Conservation (phyloP, 371 early-diverging fungal species). For the Mucor velutinosus region DNA sequence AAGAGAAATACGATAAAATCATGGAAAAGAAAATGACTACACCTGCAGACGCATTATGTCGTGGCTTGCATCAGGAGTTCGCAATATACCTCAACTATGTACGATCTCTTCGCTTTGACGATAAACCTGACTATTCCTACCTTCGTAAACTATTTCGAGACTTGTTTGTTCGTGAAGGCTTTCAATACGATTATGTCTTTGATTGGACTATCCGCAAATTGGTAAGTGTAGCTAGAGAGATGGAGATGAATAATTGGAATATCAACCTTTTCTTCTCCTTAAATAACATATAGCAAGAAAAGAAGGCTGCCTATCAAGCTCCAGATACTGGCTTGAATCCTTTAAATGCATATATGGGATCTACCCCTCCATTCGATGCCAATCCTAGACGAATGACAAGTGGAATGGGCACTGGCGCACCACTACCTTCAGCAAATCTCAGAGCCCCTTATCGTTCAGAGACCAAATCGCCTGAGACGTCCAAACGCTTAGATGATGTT, state of each 20-base stretch:
- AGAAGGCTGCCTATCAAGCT: slow-evolving; percentile 20
- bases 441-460: slow-evolving; percentile 40
- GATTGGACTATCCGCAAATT: slow-evolving; percentile 88
- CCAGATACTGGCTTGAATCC: slow-evolving; percentile 10
- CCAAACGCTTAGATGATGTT: slow-evolving; percentile 52
- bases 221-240: slow-evolving; percentile 26
- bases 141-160: slow-evolving; percentile 95
- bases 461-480: slow-evolving; percentile 50
- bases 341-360: slow-evolving; percentile 10
- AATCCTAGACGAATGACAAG: slow-evolving; percentile 19
- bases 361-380: slow-evolving; percentile 17
- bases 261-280: neutral
- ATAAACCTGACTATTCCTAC: slow-evolving; percentile 98
- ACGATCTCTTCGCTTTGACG: slow-evolving; percentile 96
- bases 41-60: slow-evolving; percentile 94
- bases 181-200: slow-evolving; percentile 96
- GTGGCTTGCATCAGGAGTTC: slow-evolving; percentile 95
- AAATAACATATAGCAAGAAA: slow-evolving; percentile 26
- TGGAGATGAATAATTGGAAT: neutral
- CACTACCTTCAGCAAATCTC: slow-evolving; percentile 34
- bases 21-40: slow-evolving; percentile 99
- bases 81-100: slow-evolving; percentile 97
- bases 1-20: slow-evolving; percentile 99
- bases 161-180: slow-evolving; percentile 93
- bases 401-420: slow-evolving; percentile 24